A percentile compares a stretch with the other conserved stretches of the same genome.
Evolutionary conservation across 2,329 filamentous ascomycete species (phyloP).

Genomic region (Alternaria novae-zelandiae): DNA sequence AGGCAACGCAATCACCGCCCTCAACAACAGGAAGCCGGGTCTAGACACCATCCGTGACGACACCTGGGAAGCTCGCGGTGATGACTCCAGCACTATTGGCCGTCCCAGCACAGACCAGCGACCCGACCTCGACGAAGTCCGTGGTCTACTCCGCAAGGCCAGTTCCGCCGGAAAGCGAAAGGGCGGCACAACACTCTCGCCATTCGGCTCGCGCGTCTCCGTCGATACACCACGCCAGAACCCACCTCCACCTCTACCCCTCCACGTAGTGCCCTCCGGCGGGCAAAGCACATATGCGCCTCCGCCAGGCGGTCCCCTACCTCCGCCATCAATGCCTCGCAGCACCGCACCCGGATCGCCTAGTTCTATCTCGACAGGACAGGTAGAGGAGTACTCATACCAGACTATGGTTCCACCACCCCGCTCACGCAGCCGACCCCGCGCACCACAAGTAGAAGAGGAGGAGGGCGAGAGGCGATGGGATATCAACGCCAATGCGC

Average conservation of each 20-base stretch:
- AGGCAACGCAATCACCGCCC: slow-evolving; percentile 50
- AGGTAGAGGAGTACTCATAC: slow-evolving; percentile 43
- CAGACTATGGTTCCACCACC: slow-evolving; percentile 42
- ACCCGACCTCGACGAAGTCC: slow-evolving; percentile 55
- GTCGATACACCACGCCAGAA: slow-evolving; percentile 25
- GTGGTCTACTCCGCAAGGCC: slow-evolving; percentile 52
- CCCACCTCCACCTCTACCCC: slow-evolving; percentile 39
- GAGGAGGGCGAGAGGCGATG: slow-evolving; percentile 25
- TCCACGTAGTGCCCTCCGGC: slow-evolving; percentile 30
- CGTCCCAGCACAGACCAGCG: slow-evolving; percentile 51
- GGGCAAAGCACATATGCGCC: slow-evolving; percentile 33
- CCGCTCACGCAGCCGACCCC: slow-evolving; percentile 26
- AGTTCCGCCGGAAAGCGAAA: slow-evolving; percentile 54
- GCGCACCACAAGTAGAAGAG: slow-evolving; percentile 22
- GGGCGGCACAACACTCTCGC: slow-evolving; percentile 34
- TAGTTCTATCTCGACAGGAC: slow-evolving; percentile 39
- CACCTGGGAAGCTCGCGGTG: slow-evolving; percentile 51
- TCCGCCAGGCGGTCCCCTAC: slow-evolving; percentile 18
- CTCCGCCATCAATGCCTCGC: slow-evolving; percentile 21
- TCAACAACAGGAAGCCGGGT: slow-evolving; percentile 54
- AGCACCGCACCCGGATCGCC: slow-evolving; percentile 38
- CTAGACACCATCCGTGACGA: slow-evolving; percentile 54
- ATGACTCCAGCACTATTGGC: slow-evolving; percentile 46
- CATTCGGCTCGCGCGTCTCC: slow-evolving; percentile 23
- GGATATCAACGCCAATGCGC: slow-evolving; percentile 4